Percentiles rank a stretch among this genome's conserved stretches.
These are phyloP conservation scores for Ulmus americana DNA, from an alignment of 331 rosid genomes.

Conservation along the genomic window DNA sequence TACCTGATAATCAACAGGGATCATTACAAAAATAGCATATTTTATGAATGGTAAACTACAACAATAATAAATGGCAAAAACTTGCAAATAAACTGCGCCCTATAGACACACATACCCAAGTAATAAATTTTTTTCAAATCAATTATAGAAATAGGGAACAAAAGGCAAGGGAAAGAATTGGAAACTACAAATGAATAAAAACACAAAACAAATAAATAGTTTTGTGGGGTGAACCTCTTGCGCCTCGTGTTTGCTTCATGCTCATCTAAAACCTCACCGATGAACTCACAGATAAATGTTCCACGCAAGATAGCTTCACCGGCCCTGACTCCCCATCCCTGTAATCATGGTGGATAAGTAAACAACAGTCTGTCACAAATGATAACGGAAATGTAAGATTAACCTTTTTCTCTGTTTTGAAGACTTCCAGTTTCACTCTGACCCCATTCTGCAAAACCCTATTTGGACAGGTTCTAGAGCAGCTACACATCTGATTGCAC, in stretches of 20 bases:
- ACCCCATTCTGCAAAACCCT: constrained; percentile 93
- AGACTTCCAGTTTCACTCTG: constrained; percentile 79
- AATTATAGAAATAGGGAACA: background rate
- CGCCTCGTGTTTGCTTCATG: constrained; percentile 65
- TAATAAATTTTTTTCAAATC: background rate
- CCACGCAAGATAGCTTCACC: constrained; percentile 83
- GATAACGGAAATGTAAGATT: background rate
- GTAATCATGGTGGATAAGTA: constrained; percentile 12
- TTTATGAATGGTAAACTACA: background rate
- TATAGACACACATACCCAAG: too few relatives aligned
- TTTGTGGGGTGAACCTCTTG: constrained; percentile 37
- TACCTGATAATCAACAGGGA: constrained; percentile 41
- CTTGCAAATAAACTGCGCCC: too few relatives aligned
- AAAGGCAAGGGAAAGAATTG: background rate
- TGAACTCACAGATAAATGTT: constrained; percentile 81
- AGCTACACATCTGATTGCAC: constrained; percentile 86
- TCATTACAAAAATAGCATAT: constrained; percentile 22
- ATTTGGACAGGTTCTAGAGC: constrained; percentile 73
- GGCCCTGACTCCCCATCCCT: constrained; percentile 98
- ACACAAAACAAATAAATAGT: background rate
- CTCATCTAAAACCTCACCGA: constrained; percentile 77
- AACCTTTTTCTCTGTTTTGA: constrained; percentile 78
- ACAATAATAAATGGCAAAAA: background rate
- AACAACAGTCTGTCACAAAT: constrained; percentile 1
- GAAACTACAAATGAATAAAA: background rate